Evolutionary conservation across 2,329 filamentous ascomycete species (phyloP).

Genomic region (Ascocoryne sarcoides): DNA sequence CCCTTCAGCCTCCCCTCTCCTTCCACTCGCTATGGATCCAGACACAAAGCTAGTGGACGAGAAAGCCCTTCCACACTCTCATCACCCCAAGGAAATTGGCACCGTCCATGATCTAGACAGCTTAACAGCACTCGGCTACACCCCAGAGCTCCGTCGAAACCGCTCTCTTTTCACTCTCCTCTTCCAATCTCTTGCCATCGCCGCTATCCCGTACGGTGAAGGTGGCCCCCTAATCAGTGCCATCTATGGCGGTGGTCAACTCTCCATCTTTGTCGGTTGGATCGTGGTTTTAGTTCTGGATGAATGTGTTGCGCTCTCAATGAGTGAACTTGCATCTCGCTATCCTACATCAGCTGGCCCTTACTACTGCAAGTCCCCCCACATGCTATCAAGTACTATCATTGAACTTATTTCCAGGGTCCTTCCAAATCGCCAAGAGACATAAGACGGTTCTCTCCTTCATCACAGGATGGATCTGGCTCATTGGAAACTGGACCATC

Average conservation of each 20-base stretch:
- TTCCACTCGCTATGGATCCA: no score
- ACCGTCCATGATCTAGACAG: slow-evolving; percentile 15
- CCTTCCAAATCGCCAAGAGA: slow-evolving; percentile 58
- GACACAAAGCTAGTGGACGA: slow-evolving; percentile 9
- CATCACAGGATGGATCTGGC: slow-evolving; percentile 63
- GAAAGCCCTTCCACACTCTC: slow-evolving; percentile 2
- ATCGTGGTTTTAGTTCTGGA: slow-evolving; percentile 43
- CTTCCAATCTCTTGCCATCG: slow-evolving; percentile 53
- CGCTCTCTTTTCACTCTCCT: slow-evolving; percentile 51
- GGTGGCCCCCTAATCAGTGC: slow-evolving; percentile 25
- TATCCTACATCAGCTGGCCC: slow-evolving; percentile 72
- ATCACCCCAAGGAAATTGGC: slow-evolving; percentile 8
- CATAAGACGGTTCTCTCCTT: slow-evolving; percentile 58
- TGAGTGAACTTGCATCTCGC: slow-evolving; percentile 67
- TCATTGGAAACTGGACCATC: slow-evolving; percentile 74
- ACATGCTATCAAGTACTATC: slow-evolving; percentile 38
- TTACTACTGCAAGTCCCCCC: no score
- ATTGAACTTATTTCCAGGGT: no score
- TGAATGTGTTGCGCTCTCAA: slow-evolving; percentile 59
- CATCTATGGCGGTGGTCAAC: slow-evolving; percentile 34
- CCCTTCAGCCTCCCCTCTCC: no score
- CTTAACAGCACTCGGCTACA: slow-evolving; percentile 41
- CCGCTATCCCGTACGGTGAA: slow-evolving; percentile 47
- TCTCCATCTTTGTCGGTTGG: slow-evolving; percentile 50
- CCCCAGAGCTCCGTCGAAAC: slow-evolving; percentile 47